phyloP scores from a whole-genome alignment of 2,329 filamentous ascomycete species.

The Fusarium foetens region DNA sequence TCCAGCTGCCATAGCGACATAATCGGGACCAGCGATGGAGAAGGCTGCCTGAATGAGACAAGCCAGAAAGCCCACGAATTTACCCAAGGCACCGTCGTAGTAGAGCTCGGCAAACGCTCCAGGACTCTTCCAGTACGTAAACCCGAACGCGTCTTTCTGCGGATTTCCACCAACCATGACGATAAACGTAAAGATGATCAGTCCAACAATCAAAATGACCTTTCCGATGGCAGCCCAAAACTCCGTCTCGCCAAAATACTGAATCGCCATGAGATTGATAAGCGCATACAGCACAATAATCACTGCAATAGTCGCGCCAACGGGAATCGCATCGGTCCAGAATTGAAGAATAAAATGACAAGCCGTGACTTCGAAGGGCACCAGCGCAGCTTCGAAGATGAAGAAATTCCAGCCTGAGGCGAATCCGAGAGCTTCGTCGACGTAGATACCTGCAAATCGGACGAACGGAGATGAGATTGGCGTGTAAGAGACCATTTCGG shows the following conservation, averaged over 20 bases:
- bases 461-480: conserved; percentile 84
- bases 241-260: conserved; percentile 81
- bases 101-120: conserved; percentile 77
- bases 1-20: conserved; percentile 74
- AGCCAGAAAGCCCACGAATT: conserved; percentile 76
- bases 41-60: conserved; percentile 78
- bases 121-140: conserved; percentile 72
- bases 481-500: conserved; percentile 81
- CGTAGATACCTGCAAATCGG: conserved; percentile 78
- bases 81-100: conserved; percentile 70
- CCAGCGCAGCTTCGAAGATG: conserved; percentile 73
- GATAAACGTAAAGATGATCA: conserved; percentile 82
- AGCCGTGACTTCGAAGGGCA: conserved; percentile 75
- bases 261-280: conserved; percentile 78
- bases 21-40: conserved; percentile 74
- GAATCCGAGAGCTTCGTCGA: conserved; percentile 79
- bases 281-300: conserved; percentile 56
- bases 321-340: conserved; percentile 70
- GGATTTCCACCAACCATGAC: conserved; percentile 88
- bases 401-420: conserved; percentile 81
- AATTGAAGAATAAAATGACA: conserved; percentile 71
- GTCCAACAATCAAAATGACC: conserved; percentile 74
- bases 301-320: conserved; percentile 70
- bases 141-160: conserved; percentile 75
- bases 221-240: conserved; percentile 80